Conservation (phyloP, 768 basidiomycete species). For the Tricholoma hemisulphureum region DNA sequence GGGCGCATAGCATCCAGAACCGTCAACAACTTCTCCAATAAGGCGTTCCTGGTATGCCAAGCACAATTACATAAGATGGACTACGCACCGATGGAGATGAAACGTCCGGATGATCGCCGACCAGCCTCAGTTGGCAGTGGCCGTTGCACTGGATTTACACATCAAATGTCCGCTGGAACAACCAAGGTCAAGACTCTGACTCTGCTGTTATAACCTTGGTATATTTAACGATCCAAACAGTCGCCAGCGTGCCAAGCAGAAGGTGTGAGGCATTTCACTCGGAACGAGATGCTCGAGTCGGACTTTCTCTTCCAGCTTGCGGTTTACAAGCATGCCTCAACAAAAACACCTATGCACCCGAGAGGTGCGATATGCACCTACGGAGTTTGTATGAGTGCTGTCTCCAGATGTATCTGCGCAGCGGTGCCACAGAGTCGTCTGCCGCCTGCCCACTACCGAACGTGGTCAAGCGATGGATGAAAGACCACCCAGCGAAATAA, state of each 20-base stretch:
- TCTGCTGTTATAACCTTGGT: too few relatives aligned
- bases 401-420: conserved; percentile 49
- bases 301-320: conserved; percentile 48
- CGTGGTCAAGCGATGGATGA: conserved; percentile 60
- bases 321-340: conserved; percentile 59
- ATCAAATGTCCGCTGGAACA: too few relatives aligned
- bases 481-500: conserved; percentile 38
- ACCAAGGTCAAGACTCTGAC: neutral
- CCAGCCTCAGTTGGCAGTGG: too few relatives aligned
- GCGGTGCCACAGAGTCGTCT: conserved; percentile 41
- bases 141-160: too few relatives aligned
- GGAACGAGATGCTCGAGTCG: neutral
- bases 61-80: too few relatives aligned
- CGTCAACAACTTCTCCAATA: too few relatives aligned
- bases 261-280: neutral
- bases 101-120: too few relatives aligned
- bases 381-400: conserved; percentile 63
- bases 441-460: conserved; percentile 59
- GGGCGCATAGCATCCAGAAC: too few relatives aligned
- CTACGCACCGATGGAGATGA: too few relatives aligned
- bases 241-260: neutral
- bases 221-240: neutral
- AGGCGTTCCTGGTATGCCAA: too few relatives aligned
- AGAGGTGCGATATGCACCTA: conserved; percentile 55
- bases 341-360: conserved; percentile 62